Evolutionary conservation across 345 rosid genomes (phyloP).

Genomic region (Erucastrum elatum): DNA sequence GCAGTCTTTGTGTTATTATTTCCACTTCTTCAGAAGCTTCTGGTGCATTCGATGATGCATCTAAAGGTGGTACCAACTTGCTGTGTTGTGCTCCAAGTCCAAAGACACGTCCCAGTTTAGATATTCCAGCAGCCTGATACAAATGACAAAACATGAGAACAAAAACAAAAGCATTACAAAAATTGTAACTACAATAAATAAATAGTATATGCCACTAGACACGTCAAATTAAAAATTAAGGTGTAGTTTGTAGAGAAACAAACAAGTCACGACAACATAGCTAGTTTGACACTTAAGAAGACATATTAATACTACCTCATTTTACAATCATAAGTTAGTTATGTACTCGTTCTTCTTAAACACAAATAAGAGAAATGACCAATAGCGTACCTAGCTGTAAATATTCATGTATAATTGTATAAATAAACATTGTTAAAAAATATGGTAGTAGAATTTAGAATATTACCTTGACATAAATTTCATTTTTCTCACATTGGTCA

Average conservation of each 20-base stretch:
- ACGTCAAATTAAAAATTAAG: background rate
- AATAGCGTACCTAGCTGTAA: background rate
- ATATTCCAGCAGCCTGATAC: background rate
- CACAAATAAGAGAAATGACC: background rate
- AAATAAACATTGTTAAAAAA: no score
- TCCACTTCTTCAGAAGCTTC: background rate
- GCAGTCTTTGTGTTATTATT: background rate
- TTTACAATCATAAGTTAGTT: background rate
- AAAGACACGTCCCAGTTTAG: constrained; percentile 3
- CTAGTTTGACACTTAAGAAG: background rate
- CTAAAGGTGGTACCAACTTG: background rate
- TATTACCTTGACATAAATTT: background rate
- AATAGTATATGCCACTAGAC: background rate
- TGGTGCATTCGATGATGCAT: background rate
- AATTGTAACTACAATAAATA: background rate
- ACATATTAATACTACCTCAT: background rate
- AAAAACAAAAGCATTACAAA: background rate
- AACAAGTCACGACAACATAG: background rate
- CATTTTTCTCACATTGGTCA: background rate
- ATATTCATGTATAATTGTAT: no score
- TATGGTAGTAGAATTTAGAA: background rate
- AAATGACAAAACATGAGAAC: background rate
- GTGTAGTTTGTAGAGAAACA: background rate
- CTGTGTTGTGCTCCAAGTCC: constrained; percentile 15
- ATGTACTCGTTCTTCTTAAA: no score